Base-by-base conservation (phyloP, 768 basidiomycete species). In the Fibroporia radiculosa region DNA sequence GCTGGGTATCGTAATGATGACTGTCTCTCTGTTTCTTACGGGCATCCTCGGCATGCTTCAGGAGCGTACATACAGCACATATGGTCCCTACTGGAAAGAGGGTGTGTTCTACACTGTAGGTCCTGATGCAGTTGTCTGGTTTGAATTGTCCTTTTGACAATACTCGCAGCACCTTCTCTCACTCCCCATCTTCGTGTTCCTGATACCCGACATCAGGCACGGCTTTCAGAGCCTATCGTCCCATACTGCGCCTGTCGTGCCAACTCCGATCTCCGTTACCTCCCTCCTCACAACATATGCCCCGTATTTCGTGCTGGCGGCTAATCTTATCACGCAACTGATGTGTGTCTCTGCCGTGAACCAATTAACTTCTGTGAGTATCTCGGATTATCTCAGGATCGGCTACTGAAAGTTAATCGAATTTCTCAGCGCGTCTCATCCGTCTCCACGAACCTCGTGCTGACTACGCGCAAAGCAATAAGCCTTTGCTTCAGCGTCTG, bases 261-360 rank as follows among this genome's bases (percentile, higher is more conserved):
- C 48, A 8, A 12, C 42, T 20, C 24, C 45, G 4, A 27, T 39
- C 13, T 33, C 47, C 18, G 41, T 49, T 6, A 26, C 45, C 22
- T 16, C n/a, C 8, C n/a, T 26, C 2, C 12, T 48, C 14, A 31
- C 65, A 3, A 49, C 68, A 3, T 52, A 62, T 10, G 56, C 65
- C 3, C 73, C 85, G 0, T 78, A 80, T 58, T 46, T 77, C 25
- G 71, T 83, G 18, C 66, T 91, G 16, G 67, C 59, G 0, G 64
- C 71, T 18, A 91, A 91, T 56, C 71, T 90, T 16, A 47, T 80
- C 12, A 77, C 86, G 2, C 90, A 91, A 55, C 74, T 84, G 1
- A 62, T 85, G n/a, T 93, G 90, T 55, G 81, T 90, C 3, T 77
- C 84, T 0, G 86, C 87, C 18, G 90, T 90, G 27, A 91, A 90